These are phyloP conservation scores for Apiospora koreana DNA, from an alignment of 2,329 filamentous ascomycete species.

Conservation along the genomic window DNA sequence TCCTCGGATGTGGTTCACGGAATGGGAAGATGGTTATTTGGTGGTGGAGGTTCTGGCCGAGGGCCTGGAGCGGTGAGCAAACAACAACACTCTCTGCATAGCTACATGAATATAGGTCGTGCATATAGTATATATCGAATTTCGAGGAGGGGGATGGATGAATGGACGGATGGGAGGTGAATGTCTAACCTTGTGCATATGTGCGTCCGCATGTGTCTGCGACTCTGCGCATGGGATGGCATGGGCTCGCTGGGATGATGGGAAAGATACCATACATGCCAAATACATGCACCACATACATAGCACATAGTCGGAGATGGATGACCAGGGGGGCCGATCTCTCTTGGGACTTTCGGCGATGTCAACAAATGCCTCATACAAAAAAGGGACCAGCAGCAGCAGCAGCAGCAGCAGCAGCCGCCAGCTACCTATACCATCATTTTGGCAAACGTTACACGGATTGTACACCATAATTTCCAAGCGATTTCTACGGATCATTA, in stretches of 20 bases:
- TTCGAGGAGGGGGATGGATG: background rate
- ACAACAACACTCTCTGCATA: background rate
- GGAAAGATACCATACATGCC: background rate
- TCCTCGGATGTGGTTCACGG: background rate
- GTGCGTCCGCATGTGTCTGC: background rate
- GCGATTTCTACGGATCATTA: background rate
- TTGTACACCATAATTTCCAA: background rate
- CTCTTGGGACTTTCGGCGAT: background rate
- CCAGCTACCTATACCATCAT: background rate
- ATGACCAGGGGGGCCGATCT: background rate
- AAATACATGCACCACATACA: background rate
- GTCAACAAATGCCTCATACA: slow-evolving; percentile 9
- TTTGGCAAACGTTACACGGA: background rate
- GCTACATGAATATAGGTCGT: background rate
- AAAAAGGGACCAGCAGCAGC: background rate
- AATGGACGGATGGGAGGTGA: background rate
- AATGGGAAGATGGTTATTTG: background rate
- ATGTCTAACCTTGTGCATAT: background rate
- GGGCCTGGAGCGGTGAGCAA: slow-evolving; percentile 2
- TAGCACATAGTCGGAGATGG: background rate
- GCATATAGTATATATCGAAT: background rate
- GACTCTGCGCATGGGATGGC: background rate
- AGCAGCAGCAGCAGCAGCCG: background rate
- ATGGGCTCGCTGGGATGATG: background rate
- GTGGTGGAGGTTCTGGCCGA: background rate